Percentiles rank a stretch among this genome's conserved stretches.
These are phyloP conservation scores for Polytrichum formosum DNA, from an alignment of 225 moss, liverwort and hornwort species.

Conservation along the genomic window DNA sequence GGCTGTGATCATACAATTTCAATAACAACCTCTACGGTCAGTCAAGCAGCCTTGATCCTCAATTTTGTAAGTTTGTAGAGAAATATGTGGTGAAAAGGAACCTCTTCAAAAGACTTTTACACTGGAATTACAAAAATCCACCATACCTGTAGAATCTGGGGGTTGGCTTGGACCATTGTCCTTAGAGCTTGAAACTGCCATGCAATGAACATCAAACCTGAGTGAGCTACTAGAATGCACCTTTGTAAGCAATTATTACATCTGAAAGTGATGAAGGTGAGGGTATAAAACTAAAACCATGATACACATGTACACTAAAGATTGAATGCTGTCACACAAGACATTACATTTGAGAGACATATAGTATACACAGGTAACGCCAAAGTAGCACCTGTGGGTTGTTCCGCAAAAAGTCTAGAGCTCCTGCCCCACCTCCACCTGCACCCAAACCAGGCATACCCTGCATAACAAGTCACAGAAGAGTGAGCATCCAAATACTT, in stretches of 20 bases:
- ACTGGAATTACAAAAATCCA: neutral
- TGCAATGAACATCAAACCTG: neutral
- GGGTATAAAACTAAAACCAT: neutral
- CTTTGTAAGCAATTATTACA: neutral
- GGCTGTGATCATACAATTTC: slow-evolving; percentile 26
- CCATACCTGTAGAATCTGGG: slow-evolving; percentile 74
- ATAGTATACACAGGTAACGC: neutral
- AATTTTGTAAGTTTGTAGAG: too few relatives aligned
- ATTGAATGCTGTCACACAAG: neutral
- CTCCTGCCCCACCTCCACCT: slow-evolving; percentile 52
- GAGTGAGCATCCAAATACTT: neutral
- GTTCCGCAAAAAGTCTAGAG: slow-evolving; percentile 70
- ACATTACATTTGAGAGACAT: neutral
- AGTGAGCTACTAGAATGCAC: neutral
- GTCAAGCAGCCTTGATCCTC: neutral
- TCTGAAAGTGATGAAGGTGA: neutral
- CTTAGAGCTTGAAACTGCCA: slow-evolving; percentile 78
- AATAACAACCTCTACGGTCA: neutral
- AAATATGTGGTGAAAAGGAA: too few relatives aligned
- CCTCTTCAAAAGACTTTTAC: too few relatives aligned
- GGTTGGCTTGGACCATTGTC: slow-evolving; percentile 86
- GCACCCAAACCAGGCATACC: slow-evolving; percentile 69
- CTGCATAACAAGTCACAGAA: slow-evolving; percentile 15
- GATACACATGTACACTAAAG: neutral
- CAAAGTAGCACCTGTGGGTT: slow-evolving; percentile 51